phyloP scores from a whole-genome alignment of 208 protist genomes.

The Herpetomonas samuelpessoai region DNA sequence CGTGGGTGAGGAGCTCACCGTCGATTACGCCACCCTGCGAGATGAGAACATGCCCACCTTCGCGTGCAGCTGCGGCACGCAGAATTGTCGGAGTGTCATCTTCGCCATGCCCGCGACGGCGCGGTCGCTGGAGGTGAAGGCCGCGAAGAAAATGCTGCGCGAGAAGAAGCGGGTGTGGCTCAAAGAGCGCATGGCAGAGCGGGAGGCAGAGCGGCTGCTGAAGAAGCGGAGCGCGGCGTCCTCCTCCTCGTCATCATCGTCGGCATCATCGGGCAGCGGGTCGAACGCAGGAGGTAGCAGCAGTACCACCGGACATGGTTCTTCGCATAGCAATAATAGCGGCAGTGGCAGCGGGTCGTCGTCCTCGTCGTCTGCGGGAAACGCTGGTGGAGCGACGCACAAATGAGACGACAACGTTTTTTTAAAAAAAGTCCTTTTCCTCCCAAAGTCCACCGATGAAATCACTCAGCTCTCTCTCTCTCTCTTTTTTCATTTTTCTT shows the following conservation, averaged over 20 bases:
- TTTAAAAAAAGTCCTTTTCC: no score
- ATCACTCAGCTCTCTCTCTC: no score
- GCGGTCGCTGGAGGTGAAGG: slow-evolving; percentile 62
- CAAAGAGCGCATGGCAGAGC: slow-evolving; percentile 61
- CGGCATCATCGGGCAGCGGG: slow-evolving; percentile 5
- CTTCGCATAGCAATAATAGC: no score
- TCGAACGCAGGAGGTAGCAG: slow-evolving; percentile 3
- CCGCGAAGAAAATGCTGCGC: slow-evolving; percentile 53
- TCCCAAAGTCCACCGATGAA: no score
- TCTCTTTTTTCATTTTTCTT: no score
- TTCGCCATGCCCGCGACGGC: slow-evolving; percentile 65
- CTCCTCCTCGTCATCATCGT: slow-evolving; percentile 11
- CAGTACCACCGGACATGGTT: no score
- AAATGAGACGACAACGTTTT: no score
- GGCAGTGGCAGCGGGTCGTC: no score
- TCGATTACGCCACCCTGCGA: slow-evolving; percentile 83
- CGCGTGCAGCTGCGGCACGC: slow-evolving; percentile 77
- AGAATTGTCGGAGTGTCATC: slow-evolving; percentile 82
- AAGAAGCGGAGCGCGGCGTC: slow-evolving; percentile 44
- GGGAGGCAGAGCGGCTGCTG: slow-evolving; percentile 71
- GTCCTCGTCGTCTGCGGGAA: no score
- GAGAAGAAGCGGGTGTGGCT: slow-evolving; percentile 77
- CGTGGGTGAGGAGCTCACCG: slow-evolving; percentile 83
- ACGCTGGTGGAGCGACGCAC: no score
- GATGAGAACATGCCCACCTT: slow-evolving; percentile 80